phyloP scores from a whole-genome alignment of 345 rosid genomes.

The Gossypium bickii region DNA sequence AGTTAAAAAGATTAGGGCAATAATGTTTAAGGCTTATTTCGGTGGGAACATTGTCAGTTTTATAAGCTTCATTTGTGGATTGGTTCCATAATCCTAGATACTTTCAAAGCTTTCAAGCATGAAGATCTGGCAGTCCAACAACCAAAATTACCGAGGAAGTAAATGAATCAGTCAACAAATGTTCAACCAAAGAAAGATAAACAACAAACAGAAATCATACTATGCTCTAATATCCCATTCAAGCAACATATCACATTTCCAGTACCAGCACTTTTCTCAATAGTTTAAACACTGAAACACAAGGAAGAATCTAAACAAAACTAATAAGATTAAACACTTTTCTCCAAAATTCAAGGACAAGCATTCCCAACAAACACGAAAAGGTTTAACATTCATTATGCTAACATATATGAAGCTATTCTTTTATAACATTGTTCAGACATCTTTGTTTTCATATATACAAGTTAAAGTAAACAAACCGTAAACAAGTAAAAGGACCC shows the following conservation, averaged over 20 bases:
- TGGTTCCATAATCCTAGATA: not conserved
- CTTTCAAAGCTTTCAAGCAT: not conserved
- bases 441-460: not conserved
- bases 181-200: not conserved
- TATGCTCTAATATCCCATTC: not conserved
- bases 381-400: not conserved
- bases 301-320: not conserved
- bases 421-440: slow-evolving; percentile 13
- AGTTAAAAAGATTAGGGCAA: not conserved
- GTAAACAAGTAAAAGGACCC: not conserved
- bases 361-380: not conserved
- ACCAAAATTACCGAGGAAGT: not conserved
- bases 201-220: not conserved
- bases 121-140: not conserved
- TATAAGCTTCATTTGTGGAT: not conserved
- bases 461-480: not conserved
- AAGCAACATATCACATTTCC: not conserved
- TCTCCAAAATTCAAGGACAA: not conserved
- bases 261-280: not conserved
- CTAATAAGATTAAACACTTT: not conserved
- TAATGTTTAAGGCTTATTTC: not conserved
- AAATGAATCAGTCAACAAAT: not conserved
- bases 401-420: not conserved
- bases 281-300: not conserved
- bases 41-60: not conserved